Evolutionary conservation across 2,329 filamentous ascomycete species (phyloP), one percentile per base, ranked within the genome.

Genomic region (Cyclaneusma minus): DNA sequence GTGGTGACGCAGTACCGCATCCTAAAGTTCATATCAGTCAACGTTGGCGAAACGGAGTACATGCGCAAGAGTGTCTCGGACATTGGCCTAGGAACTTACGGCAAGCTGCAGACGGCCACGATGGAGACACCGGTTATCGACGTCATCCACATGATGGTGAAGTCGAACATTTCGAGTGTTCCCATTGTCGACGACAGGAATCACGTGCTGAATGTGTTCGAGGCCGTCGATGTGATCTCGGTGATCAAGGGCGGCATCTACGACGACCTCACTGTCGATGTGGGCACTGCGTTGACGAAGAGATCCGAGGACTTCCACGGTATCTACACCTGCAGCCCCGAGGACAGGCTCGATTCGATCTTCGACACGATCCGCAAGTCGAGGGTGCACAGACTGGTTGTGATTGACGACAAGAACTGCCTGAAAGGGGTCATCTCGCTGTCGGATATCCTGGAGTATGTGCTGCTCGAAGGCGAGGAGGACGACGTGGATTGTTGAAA

Each of bases 1-100:
- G 89, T 98, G 34, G 80, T 98, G 32, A 98, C 89, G 1, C 89
- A 98, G 52, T 98, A 98, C 54, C 79, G 91, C 31, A 95, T 98
- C 41, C 68, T 98, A 37, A 98, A 98, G 50, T 98, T 98, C 50
- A 91, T 98, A 35, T 85, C 89, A 7, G 87, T 98, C 52, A 98
- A 98, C 52, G 73, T 81, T 21, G 70, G 68, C 41, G 69, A 75
- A 43, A 94, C 87, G 4, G 77, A 91, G 41, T 68, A 84, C 46
- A 58, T 98, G 34, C 81, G 82, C 47, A 94, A 92, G 55, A 76
- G 83, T 7, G 62, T 98, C 30, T 69, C 71, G 33, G 84, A 94
- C 35, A 68, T 95, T 29, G 70, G 72, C 14, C 62, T 98, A 6
- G 91, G 89, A 27, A 87, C 83, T 2, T 95, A 93, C 50, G 58